Evolutionary conservation across 768 basidiomycete genomes (phyloP).

Genomic region (Russula sp.): DNA sequence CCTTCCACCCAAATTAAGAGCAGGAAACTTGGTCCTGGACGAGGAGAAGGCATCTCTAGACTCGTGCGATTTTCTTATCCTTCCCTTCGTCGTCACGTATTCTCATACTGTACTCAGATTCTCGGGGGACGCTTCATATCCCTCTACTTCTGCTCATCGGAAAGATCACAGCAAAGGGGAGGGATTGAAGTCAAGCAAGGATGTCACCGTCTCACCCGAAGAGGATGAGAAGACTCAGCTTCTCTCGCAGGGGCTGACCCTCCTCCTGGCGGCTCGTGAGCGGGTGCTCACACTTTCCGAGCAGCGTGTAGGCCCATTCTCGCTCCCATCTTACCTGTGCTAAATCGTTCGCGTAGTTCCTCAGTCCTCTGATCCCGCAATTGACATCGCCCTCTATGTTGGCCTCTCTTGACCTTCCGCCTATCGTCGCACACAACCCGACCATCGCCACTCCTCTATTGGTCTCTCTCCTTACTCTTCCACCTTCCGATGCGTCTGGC

Average conservation of each 20-base stretch:
- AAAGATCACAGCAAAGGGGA: not conserved
- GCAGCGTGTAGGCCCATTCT: constrained; percentile 50
- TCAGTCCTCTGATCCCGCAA: constrained; percentile 44
- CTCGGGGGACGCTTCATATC: not conserved
- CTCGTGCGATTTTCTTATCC: constrained; percentile 2
- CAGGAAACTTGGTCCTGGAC: constrained; percentile 63
- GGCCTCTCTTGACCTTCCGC: constrained; percentile 60
- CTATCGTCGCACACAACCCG: constrained; percentile 63
- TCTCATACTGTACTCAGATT: not conserved
- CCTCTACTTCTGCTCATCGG: not conserved
- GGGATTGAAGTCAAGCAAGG: not conserved
- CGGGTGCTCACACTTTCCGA: constrained; percentile 71
- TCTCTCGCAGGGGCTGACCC: constrained; percentile 57
- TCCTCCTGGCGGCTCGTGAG: constrained; percentile 62
- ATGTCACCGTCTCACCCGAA: constrained; percentile 36
- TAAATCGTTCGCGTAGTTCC: constrained; percentile 34
- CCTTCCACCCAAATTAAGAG: constrained; percentile 67
- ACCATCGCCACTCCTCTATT: constrained; percentile 64
- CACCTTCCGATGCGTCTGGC: constrained; percentile 31
- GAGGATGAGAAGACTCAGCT: constrained; percentile 53
- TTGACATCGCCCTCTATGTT: constrained; percentile 47
- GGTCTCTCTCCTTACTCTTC: constrained; percentile 47
- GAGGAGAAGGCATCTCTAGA: constrained; percentile 36
- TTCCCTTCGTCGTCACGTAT: not conserved
- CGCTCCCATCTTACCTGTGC: not conserved